These are phyloP conservation scores for Sphenostylis stenocarpa DNA, from an alignment of 306 rosid genomes.

Conservation along the genomic window DNA sequence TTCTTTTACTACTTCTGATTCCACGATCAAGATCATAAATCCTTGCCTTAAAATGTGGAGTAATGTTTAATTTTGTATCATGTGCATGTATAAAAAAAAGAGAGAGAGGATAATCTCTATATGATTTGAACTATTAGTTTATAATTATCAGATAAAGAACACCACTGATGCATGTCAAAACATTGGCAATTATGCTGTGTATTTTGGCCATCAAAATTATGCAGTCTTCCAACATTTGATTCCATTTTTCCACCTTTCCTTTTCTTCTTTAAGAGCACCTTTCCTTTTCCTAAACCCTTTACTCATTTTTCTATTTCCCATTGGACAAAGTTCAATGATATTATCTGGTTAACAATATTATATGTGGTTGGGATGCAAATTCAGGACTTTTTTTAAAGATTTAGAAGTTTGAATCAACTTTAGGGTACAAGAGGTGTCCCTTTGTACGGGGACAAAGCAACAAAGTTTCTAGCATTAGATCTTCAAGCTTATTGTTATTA, in stretches of 20 bases:
- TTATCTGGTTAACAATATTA: constrained; percentile 57
- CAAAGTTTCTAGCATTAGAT: constrained; percentile 39
- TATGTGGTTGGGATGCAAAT: constrained; percentile 38
- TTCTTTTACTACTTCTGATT: neutral
- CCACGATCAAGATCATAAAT: neutral
- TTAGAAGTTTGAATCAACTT: constrained; percentile 52
- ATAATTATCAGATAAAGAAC: neutral
- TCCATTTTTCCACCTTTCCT: neutral
- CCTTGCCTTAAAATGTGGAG: neutral
- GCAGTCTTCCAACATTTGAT: neutral
- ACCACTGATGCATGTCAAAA: neutral
- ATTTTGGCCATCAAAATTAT: constrained; percentile 1
- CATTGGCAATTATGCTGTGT: neutral
- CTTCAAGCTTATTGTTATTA: constrained; percentile 29
- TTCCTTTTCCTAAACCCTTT: neutral
- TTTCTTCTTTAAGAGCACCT: neutral
- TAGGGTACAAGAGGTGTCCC: constrained; percentile 57
- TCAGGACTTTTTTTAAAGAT: constrained; percentile 24
- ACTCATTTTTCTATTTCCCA: constrained; percentile 20
- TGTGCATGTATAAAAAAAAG: neutral
- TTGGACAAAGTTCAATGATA: constrained; percentile 27
- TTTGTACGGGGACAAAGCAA: constrained; percentile 56
- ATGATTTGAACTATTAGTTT: neutral
- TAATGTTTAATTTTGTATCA: neutral
- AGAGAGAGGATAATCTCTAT: neutral